phyloP scores from a whole-genome alignment of 768 basidiomycete species.

The Suillus fuscotomentosus region DNA sequence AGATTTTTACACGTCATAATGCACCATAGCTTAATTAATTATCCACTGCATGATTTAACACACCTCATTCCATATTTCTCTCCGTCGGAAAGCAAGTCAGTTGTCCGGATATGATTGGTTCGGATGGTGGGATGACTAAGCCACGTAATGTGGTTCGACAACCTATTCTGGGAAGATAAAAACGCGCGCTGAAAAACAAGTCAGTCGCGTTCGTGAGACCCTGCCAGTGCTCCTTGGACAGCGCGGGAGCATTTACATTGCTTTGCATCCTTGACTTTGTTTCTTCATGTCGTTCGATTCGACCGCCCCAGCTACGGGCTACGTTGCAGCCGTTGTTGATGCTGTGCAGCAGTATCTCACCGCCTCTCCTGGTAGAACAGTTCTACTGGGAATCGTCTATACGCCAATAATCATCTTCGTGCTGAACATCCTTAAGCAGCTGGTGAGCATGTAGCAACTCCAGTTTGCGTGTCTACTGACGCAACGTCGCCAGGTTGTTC shows the following conservation, averaged over 20 bases:
- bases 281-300: conserved; percentile 25
- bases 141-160: conserved; percentile 9
- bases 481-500: conserved; percentile 49
- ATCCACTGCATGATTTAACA: background rate
- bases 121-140: conserved; percentile 23
- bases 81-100: conserved; percentile 7
- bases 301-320: conserved; percentile 23
- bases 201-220: conserved; percentile 9
- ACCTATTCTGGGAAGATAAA: conserved; percentile 1
- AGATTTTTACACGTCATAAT: background rate
- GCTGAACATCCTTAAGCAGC: conserved; percentile 76
- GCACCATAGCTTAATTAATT: background rate
- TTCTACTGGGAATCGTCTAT: conserved; percentile 52
- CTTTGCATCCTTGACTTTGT: conserved; percentile 2
- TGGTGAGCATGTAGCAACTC: conserved; percentile 46
- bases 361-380: conserved; percentile 25
- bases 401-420: conserved; percentile 65
- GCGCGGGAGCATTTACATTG: background rate
- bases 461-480: conserved; percentile 2
- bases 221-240: background rate
- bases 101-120: conserved; percentile 6
- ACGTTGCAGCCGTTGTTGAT: conserved; percentile 19
- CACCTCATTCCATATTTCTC: background rate
- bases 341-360: conserved; percentile 18
- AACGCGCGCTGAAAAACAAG: conserved; percentile 9